Base-by-base conservation (phyloP, 2,329 filamentous ascomycete species). In the Penicillium olsonii region DNA sequence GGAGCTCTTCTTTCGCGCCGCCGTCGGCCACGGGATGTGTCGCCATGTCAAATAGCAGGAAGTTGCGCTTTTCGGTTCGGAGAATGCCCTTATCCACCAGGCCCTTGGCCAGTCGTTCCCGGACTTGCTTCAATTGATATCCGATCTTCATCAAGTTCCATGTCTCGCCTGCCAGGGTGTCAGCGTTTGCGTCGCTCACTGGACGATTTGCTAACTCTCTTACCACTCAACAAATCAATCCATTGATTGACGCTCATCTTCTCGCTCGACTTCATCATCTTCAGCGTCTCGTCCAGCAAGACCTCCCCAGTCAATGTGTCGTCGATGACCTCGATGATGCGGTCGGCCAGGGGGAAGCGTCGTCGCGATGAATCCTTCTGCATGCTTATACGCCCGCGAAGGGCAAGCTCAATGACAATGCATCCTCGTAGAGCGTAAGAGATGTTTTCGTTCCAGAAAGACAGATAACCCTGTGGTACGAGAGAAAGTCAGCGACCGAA, bases 111-210 rank as follows among this genome's bases (percentile, higher is more conserved):
- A 99, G 83, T 50, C 94, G 89, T 78, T 99, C 94, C 69, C 94
- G 91, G 51, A 99, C 94, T 81, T 99, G 94, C 78, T 99, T 99
- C 63, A 99, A 83, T 78, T 99, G 94, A 75, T 99, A 99, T 70
- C 94, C 94, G 65, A 99, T 99, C 80, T 99, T 99, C 94, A 99
- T 97, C 59, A 99, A 78, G 71, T 99, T 99, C 94, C 94, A 99
- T 47, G 94, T 99, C 75, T 99, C 94, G 70, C 94, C 92, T 97
- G 52, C 51, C 48, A 38, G 52, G 55, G 24, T 46, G 39, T 59
- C 47, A 59, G 57, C 37, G 29, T 33, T 31, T 27, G 27, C 35
- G 27, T 29, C 35, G n/a, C n/a, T n/a, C n/a, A n/a, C n/a, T n/a
- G n/a, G n/a, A 5, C 14, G 9, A 18, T 6, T 17, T 17, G 6